phyloP scores from a whole-genome alignment of 257 asterid genomes.

The Nicotiana paniculata region DNA sequence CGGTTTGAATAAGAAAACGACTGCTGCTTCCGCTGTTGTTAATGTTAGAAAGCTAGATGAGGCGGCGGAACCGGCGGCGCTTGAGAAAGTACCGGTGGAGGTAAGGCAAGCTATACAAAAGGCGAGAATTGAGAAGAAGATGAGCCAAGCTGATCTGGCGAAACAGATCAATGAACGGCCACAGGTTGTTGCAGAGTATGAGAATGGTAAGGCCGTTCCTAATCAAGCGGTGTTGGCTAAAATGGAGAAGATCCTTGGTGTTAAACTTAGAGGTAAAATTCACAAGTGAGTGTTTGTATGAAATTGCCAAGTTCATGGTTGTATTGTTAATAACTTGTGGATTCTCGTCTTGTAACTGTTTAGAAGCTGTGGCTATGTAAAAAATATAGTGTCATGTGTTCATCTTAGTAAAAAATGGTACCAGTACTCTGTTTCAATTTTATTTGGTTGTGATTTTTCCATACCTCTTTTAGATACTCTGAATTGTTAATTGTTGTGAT shows the following conservation, averaged over 20 bases:
- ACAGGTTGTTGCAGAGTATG: constrained; percentile 39
- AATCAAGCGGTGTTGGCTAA: constrained; percentile 36
- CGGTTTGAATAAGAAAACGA: constrained; percentile 27
- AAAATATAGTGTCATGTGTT: too few species aligned
- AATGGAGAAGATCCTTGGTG: constrained; percentile 37
- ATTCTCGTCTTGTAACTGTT: too few species aligned
- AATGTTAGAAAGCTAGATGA: constrained; percentile 32
- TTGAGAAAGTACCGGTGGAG: constrained; percentile 26
- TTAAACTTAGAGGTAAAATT: constrained; percentile 28
- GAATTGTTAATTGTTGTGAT: too few species aligned
- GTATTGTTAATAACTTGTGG: neutral
- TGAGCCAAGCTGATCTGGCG: constrained; percentile 39
- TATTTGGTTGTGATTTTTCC: too few species aligned
- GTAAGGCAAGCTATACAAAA: constrained; percentile 40
- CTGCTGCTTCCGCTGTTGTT: constrained; percentile 11
- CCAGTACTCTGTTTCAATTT: too few species aligned
- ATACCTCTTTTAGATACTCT: too few species aligned
- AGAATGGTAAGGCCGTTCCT: constrained; percentile 46
- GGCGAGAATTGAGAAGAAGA: constrained; percentile 41
- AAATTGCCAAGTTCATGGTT: neutral
- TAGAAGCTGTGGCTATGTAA: too few species aligned
- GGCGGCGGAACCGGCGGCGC: constrained; percentile 42
- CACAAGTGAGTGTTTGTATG: neutral
- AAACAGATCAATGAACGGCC: constrained; percentile 36
- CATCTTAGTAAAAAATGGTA: too few species aligned